Conservation (phyloP, 768 basidiomycete species). For the Boletus sensibilis region DNA sequence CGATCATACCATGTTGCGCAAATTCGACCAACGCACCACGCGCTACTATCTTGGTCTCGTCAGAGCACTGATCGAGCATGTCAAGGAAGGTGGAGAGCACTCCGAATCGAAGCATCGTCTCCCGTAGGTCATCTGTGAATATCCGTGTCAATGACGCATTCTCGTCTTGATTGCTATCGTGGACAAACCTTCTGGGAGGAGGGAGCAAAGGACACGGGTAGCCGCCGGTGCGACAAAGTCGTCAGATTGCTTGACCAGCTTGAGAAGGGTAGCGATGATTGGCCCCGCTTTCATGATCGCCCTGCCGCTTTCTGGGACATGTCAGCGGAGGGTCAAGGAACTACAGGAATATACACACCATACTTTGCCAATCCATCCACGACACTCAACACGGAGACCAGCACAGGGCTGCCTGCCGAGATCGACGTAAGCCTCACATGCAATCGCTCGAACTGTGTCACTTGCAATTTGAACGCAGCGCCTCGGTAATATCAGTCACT, state of each 20-base stretch:
- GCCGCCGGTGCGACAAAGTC: constrained; percentile 32
- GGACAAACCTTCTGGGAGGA: constrained; percentile 24
- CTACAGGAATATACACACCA: neutral
- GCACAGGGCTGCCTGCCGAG: constrained; percentile 16
- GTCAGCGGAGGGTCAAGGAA: neutral
- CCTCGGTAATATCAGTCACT: constrained; percentile 19
- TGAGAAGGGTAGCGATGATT: constrained; percentile 18
- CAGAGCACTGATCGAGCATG: constrained; percentile 21
- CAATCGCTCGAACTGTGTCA: neutral
- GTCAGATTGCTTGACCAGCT: constrained; percentile 21
- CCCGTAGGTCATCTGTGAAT: constrained; percentile 20
- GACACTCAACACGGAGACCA: constrained; percentile 25
- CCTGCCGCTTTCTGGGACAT: constrained; percentile 4
- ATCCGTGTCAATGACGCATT: neutral
- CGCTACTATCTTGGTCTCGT: constrained; percentile 15
- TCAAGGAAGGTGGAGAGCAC: constrained; percentile 19
- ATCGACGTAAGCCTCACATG: neutral
- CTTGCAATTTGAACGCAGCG: constrained; percentile 20
- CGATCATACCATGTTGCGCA: constrained; percentile 16
- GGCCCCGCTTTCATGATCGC: constrained; percentile 2
- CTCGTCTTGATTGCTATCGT: neutral
- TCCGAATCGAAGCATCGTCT: constrained; percentile 14
- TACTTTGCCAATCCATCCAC: constrained; percentile 16
- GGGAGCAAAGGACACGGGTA: constrained; percentile 22
- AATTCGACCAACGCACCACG: constrained; percentile 17